Percentiles rank a stretch among this genome's conserved stretches.
These are phyloP conservation scores for Kregervanrija pseudodelftensis DNA, from an alignment of 805 yeast genomes.

Conservation along the genomic window DNA sequence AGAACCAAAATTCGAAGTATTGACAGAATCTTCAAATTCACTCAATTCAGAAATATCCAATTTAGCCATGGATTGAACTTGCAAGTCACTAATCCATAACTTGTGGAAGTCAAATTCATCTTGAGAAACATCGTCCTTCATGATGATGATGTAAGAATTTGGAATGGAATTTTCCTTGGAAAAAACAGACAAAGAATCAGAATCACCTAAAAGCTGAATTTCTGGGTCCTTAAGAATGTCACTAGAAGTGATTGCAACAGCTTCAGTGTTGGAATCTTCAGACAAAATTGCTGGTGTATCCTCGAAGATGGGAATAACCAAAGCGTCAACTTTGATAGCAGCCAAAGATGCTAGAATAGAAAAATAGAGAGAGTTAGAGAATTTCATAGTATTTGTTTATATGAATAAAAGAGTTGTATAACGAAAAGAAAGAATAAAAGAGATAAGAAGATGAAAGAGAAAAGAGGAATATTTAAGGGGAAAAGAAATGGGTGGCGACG, in stretches of 20 bases:
- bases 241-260: constrained; percentile 1
- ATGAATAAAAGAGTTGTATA: background rate
- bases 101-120: constrained; percentile 58
- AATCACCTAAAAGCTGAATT: constrained; percentile 11
- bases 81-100: constrained; percentile 54
- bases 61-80: constrained; percentile 32
- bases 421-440: background rate
- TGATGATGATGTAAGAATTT: constrained; percentile 77
- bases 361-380: constrained; percentile 9
- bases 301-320: constrained; percentile 14
- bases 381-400: constrained; percentile 12
- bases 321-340: constrained; percentile 11
- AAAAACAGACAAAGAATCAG: constrained; percentile 39
- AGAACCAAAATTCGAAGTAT: constrained; percentile 12
- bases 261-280: background rate
- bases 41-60: constrained; percentile 12
- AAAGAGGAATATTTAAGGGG: background rate
- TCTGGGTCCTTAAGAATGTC: constrained; percentile 28
- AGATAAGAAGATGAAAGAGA: constrained; percentile 2
- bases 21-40: constrained; percentile 26
- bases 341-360: constrained; percentile 13
- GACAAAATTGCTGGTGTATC: constrained; percentile 9
- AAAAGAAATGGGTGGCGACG: background rate
- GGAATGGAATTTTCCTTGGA: constrained; percentile 48
- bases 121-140: constrained; percentile 55